A percentile compares a stretch with the other conserved stretches of the same genome.
phyloP scores from a whole-genome alignment of 1,284 basidiomycete species.

The Vanrija pseudolonga region DNA sequence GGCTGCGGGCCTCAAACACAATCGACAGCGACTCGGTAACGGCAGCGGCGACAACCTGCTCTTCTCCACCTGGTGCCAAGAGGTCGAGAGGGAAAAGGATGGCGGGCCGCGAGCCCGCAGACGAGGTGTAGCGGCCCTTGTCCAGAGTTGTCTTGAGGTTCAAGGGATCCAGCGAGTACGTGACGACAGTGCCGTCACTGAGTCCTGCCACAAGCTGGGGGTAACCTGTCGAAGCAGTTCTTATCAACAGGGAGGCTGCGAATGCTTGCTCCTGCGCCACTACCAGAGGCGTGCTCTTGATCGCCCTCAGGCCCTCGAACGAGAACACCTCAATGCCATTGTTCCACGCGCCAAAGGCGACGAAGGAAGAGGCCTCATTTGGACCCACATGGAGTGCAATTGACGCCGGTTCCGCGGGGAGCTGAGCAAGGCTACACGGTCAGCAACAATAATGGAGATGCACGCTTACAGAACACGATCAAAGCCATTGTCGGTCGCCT shows the following conservation, averaged over 20 bases:
- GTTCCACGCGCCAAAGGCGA: slow-evolving; percentile 74
- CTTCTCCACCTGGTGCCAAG: slow-evolving; percentile 29
- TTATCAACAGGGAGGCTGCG: slow-evolving; percentile 41
- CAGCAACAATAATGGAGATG: not conserved
- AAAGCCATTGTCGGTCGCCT: slow-evolving; percentile 34
- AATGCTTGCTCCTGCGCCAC: slow-evolving; percentile 17
- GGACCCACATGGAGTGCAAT: not conserved
- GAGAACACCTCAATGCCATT: slow-evolving; percentile 62
- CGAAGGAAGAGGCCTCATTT: slow-evolving; percentile 8
- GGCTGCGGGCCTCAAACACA: slow-evolving; percentile 61
- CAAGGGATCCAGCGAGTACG: slow-evolving; percentile 51
- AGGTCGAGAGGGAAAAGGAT: slow-evolving; percentile 4
- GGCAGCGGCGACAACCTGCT: slow-evolving; percentile 31
- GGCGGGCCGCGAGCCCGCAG: slow-evolving; percentile 35
- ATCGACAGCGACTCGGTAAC: slow-evolving; percentile 43
- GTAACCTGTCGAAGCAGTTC: slow-evolving; percentile 16
- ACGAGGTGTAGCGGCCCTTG: slow-evolving; percentile 50
- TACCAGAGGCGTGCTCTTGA: slow-evolving; percentile 11
- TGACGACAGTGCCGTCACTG: slow-evolving; percentile 71
- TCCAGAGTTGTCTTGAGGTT: not conserved
- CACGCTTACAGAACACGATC: slow-evolving; percentile 12
- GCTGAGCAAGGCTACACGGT: not conserved
- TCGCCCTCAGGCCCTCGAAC: slow-evolving; percentile 51
- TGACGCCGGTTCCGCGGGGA: not conserved
- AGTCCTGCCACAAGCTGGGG: slow-evolving; percentile 72